phyloP scores from a whole-genome alignment of 768 basidiomycete genomes.

The Trametes coccinea region DNA sequence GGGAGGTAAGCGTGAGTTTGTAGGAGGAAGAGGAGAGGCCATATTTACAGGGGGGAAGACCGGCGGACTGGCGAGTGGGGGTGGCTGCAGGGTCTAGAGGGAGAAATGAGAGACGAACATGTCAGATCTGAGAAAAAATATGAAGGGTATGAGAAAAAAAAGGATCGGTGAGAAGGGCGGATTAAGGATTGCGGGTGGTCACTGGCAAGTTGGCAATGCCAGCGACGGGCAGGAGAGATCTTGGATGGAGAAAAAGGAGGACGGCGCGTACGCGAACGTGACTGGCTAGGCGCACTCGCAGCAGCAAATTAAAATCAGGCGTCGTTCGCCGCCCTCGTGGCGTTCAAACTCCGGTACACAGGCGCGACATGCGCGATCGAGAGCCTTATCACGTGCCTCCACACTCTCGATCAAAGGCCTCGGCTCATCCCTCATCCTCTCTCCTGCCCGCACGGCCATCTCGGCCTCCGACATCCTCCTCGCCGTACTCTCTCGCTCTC shows the following conservation, averaged over 20 bases:
- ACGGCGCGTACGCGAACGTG: too few species aligned
- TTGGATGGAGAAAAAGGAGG: slow-evolving; percentile 17
- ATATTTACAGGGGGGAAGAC: slow-evolving; percentile 20
- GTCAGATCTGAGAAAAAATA: slow-evolving; percentile 16
- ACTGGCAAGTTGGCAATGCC: slow-evolving; percentile 10
- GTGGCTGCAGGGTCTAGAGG: slow-evolving; percentile 26
- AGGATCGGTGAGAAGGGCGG: slow-evolving; percentile 14
- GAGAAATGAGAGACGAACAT: slow-evolving; percentile 22
- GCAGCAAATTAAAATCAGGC: slow-evolving; percentile 13
- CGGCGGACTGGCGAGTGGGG: slow-evolving; percentile 19
- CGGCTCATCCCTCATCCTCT: not conserved
- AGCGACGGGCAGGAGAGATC: slow-evolving; percentile 18
- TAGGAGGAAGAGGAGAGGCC: not conserved
- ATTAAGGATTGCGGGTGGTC: slow-evolving; percentile 3
- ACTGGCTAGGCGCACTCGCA: not conserved
- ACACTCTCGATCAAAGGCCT: slow-evolving; percentile 1
- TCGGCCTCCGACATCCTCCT: not conserved
- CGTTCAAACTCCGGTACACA: slow-evolving; percentile 24
- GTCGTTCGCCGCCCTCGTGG: slow-evolving; percentile 20
- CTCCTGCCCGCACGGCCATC: not conserved
- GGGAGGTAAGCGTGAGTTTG: not conserved
- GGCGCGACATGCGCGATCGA: slow-evolving; percentile 15
- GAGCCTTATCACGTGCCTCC: slow-evolving; percentile 9
- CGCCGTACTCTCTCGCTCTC: not conserved
- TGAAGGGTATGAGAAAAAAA: slow-evolving; percentile 8